A percentile compares a stretch with the other conserved stretches of the same genome.
These are phyloP conservation scores for Salvia splendens DNA, from an alignment of 257 asterid species.

Conservation along the genomic window DNA sequence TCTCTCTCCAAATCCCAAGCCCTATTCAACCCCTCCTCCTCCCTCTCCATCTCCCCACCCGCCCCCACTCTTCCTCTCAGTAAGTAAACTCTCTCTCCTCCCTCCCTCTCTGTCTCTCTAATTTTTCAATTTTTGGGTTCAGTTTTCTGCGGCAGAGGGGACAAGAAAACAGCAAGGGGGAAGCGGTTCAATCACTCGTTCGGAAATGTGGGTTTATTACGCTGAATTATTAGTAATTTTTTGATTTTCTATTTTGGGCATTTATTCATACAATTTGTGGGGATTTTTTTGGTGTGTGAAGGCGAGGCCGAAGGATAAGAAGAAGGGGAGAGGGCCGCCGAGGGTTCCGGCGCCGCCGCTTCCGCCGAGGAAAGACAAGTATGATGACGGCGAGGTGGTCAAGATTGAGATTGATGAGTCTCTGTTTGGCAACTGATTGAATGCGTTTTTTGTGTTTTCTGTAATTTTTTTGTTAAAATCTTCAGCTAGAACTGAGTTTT, in stretches of 20 bases:
- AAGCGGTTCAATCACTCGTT: constrained; percentile 94
- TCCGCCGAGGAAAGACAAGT: constrained; percentile 86
- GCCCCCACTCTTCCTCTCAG: constrained; percentile 54
- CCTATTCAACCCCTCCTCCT: constrained; percentile 32
- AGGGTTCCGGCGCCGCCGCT: constrained; percentile 86
- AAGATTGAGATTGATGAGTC: constrained; percentile 78
- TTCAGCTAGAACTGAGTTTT: not conserved
- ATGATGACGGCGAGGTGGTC: constrained; percentile 76
- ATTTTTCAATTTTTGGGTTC: constrained; percentile 13
- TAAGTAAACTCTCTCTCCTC: constrained; percentile 36
- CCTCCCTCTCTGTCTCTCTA: not conserved
- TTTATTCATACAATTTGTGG: not conserved
- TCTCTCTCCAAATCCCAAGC: constrained; percentile 57
- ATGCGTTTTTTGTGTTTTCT: not conserved
- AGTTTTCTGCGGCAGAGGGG: constrained; percentile 97
- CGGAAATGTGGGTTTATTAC: constrained; percentile 66
- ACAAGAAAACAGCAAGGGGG: constrained; percentile 90
- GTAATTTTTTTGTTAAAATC: constrained; percentile 16
- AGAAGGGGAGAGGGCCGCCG: constrained; percentile 97
- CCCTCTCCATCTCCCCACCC: constrained; percentile 37
- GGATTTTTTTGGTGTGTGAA: constrained; percentile 26
- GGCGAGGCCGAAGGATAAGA: constrained; percentile 91
- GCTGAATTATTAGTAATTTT: not conserved
- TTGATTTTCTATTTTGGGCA: not conserved
- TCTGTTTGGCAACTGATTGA: constrained; percentile 23